Evolutionary conservation across 2,329 filamentous ascomycete species (phyloP).

Genomic region (Endocalyx cinctus): DNA sequence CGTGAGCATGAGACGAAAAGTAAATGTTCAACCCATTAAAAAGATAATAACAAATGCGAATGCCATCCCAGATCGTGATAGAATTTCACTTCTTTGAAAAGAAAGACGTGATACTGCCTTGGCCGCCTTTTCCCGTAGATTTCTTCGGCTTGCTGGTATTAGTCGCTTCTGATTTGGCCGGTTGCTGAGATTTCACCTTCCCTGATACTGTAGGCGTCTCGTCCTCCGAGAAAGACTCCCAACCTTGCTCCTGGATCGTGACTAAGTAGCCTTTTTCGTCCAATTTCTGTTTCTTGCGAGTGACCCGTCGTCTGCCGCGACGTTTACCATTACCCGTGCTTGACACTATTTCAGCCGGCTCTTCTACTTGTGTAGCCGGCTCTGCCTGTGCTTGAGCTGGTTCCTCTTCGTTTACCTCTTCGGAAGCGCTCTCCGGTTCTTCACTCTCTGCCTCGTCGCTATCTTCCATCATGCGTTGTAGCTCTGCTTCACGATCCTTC

Average conservation of each 20-base stretch:
- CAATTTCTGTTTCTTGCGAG: conserved; percentile 28
- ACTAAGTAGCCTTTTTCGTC: conserved; percentile 31
- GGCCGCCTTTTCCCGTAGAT: conserved; percentile 18
- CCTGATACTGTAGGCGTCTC: conserved; percentile 19
- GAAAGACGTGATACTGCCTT: conserved; percentile 32
- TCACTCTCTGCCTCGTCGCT: conserved; percentile 25
- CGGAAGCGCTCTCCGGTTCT: conserved; percentile 17
- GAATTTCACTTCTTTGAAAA: conserved; percentile 28
- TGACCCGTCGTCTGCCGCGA: conserved; percentile 26
- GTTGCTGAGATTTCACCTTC: conserved; percentile 18
- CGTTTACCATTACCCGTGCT: conserved; percentile 22
- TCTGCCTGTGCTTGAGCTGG: conserved; percentile 15
- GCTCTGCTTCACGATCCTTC: conserved; percentile 23
- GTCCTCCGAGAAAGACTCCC: conserved; percentile 32
- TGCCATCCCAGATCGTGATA: too few relatives aligned
- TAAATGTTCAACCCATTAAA: too few relatives aligned
- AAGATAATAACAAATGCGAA: too few relatives aligned
- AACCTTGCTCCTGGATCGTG: conserved; percentile 28
- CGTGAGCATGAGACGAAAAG: too few relatives aligned
- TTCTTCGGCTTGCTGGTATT: conserved; percentile 25
- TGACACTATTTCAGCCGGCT: conserved; percentile 23
- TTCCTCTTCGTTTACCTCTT: conserved; percentile 24
- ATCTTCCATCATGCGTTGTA: conserved; percentile 30
- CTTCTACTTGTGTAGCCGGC: conserved; percentile 17
- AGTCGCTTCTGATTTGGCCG: conserved; percentile 15